phyloP scores from a whole-genome alignment of 2,329 filamentous ascomycete genomes.

The Penicillium palitans region DNA sequence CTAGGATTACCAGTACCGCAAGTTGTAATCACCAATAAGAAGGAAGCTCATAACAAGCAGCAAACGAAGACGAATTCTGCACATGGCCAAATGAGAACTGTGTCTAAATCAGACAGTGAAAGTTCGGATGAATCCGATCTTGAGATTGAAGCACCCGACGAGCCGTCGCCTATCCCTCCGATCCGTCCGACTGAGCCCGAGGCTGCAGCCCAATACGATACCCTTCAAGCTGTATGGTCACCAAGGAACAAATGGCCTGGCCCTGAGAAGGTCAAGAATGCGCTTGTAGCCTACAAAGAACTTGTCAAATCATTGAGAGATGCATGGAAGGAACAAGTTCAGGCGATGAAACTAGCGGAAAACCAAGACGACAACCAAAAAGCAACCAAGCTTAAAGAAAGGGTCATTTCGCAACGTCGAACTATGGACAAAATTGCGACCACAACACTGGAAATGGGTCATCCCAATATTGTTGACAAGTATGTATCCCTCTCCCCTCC shows the following conservation, averaged over 20 bases:
- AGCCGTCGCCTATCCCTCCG: conserved; percentile 56
- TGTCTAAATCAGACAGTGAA: conserved; percentile 50
- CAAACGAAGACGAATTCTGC: conserved; percentile 15
- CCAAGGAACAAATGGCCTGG: conserved; percentile 53
- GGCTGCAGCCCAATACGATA: conserved; percentile 58
- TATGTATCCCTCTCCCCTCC: conserved; percentile 38
- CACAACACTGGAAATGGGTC: conserved; percentile 46
- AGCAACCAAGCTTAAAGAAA: conserved; percentile 55
- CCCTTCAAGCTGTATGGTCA: conserved; percentile 62
- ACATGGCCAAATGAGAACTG: conserved; percentile 11
- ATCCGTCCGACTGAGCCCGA: conserved; percentile 54
- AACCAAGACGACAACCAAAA: conserved; percentile 57
- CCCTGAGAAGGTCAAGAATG: conserved; percentile 55
- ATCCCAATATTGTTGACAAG: conserved; percentile 51
- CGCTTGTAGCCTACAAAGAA: conserved; percentile 59
- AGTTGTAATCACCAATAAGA: conserved; percentile 17
- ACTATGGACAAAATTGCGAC: conserved; percentile 55
- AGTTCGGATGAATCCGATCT: conserved; percentile 52
- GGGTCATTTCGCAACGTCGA: conserved; percentile 59
- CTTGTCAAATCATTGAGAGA: conserved; percentile 61
- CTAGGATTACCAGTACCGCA: conserved; percentile 9
- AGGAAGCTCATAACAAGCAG: conserved; percentile 27
- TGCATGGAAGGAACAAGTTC: conserved; percentile 60
- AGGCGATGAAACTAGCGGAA: conserved; percentile 58
- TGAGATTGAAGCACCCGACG: conserved; percentile 54